Evolutionary conservation across 768 basidiomycete species (phyloP), one percentile per base, ranked within the genome.

Genomic region (Suillus spraguei): DNA sequence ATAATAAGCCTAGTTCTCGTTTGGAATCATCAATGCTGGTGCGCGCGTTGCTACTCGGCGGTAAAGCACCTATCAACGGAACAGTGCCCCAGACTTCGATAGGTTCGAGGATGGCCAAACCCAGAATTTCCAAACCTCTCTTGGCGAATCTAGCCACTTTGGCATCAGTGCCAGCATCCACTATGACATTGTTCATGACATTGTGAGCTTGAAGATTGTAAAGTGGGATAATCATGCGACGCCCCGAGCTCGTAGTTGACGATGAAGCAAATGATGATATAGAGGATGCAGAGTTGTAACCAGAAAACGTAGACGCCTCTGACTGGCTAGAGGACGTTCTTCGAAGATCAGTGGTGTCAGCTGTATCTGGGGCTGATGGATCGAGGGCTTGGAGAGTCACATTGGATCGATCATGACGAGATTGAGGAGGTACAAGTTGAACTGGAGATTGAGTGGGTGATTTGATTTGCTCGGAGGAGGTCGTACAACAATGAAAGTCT

Each of bases 401-500:
- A 5, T 75, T 69, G 32, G 73, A 72, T 20, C 75, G 77, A 20
- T 79, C 78, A 65, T 71, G 32, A 74, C 81, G 63, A 79, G 85
- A 60, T 77, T 77, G 66, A 77, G 82, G 47, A 6, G 92, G 92
- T 1, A 97, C 90, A 47, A 97, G 88, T 74, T 97, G 95, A 13
- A 97, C 88, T 97, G 95, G 1, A 97, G 82, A 72, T 96, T 95
- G 50, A 96, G 81, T 0, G 94, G 91, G 67, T 96, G 93, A 65
- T 91, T 91, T n/a, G 85, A 82, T 69, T 88, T 87, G 7, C 91
- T 86, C 1, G 94, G 93, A 3, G 94, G 94, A 5, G 95, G 95
- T 58, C 92, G 87, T 61, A 97, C 95, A 71, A 97, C 87, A 63
- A 96, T 92, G 78, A 95, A 94, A 0, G 91, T 92, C 94, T 96